These are phyloP conservation scores for Porphyrellus cyaneotinctus DNA, from an alignment of 768 basidiomycete species.

Conservation along the genomic window DNA sequence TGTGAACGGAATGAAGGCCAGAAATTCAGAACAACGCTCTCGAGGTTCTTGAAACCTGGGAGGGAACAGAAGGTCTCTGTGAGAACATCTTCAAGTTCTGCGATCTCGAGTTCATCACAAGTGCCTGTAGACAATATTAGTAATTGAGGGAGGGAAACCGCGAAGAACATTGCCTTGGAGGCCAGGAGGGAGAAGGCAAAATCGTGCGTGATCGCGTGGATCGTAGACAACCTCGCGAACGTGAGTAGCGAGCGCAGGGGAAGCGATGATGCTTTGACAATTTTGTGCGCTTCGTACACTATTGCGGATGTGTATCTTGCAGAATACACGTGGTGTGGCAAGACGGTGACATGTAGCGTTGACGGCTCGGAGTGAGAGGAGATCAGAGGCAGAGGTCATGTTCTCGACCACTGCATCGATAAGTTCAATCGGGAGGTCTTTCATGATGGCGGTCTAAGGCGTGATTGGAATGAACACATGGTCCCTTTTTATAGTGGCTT, in stretches of 20 bases:
- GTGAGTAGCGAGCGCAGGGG: constrained; percentile 19
- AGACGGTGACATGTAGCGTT: constrained; percentile 26
- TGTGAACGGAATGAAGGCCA: constrained; percentile 31
- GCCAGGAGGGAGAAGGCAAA: constrained; percentile 19
- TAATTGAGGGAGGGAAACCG: background rate
- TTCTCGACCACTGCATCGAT: constrained; percentile 23
- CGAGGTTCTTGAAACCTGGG: constrained; percentile 17
- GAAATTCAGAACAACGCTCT: constrained; percentile 25
- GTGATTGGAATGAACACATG: too few relatives aligned
- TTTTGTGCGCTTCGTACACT: constrained; percentile 28
- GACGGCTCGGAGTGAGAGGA: constrained; percentile 26
- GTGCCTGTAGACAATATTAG: constrained; percentile 8
- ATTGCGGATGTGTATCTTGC: constrained; percentile 21
- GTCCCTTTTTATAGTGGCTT: background rate
- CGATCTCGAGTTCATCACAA: constrained; percentile 29
- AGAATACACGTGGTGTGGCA: constrained; percentile 25
- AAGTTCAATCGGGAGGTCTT: constrained; percentile 27
- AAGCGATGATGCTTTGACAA: constrained; percentile 19
- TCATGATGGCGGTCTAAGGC: constrained; percentile 12
- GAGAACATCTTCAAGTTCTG: constrained; percentile 30
- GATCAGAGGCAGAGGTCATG: constrained; percentile 23
- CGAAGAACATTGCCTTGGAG: constrained; percentile 7
- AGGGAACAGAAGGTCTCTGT: constrained; percentile 25
- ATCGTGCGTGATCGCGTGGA: constrained; percentile 22
- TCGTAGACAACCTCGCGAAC: constrained; percentile 31